Percentiles rank a stretch among this genome's conserved stretches.
These are phyloP conservation scores for Penicillium sp. DNA, from an alignment of 2,329 filamentous ascomycete genomes.

Conservation along the genomic window DNA sequence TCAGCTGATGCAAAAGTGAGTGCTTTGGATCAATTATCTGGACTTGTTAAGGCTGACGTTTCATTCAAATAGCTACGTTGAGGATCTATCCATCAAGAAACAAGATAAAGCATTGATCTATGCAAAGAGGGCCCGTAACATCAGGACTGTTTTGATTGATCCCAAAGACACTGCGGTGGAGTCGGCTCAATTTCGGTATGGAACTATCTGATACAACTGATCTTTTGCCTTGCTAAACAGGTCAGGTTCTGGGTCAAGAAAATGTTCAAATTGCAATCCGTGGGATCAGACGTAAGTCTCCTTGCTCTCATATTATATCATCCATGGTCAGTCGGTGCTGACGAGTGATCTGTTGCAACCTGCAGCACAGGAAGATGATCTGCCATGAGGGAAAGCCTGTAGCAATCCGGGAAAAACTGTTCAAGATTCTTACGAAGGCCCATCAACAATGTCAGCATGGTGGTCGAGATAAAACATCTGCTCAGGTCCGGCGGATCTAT, in stretches of 20 bases:
- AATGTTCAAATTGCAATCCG: constrained; percentile 50
- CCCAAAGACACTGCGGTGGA: constrained; percentile 52
- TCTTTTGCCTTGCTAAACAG: not conserved
- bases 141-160: constrained; percentile 48
- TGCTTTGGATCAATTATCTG: not conserved
- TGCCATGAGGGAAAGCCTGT: constrained; percentile 54
- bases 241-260: constrained; percentile 54
- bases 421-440: constrained; percentile 51
- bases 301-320: not conserved
- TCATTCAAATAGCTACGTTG: constrained; percentile 44
- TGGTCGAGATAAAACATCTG: constrained; percentile 55
- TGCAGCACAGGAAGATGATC: constrained; percentile 44
- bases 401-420: constrained; percentile 52
- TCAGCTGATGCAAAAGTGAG: constrained; percentile 46
- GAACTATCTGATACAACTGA: not conserved
- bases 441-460: constrained; percentile 53
- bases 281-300: constrained; percentile 42
- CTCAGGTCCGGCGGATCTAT: constrained; percentile 50
- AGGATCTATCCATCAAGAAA: constrained; percentile 52
- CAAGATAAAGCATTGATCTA: constrained; percentile 54
- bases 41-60: not conserved
- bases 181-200: constrained; percentile 52
- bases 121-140: constrained; percentile 49
- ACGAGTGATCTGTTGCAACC: not conserved
- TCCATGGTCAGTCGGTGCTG: not conserved